These are phyloP conservation scores for Fraxinus anomala DNA, from an alignment of 257 asterid genomes.

Conservation along the genomic window DNA sequence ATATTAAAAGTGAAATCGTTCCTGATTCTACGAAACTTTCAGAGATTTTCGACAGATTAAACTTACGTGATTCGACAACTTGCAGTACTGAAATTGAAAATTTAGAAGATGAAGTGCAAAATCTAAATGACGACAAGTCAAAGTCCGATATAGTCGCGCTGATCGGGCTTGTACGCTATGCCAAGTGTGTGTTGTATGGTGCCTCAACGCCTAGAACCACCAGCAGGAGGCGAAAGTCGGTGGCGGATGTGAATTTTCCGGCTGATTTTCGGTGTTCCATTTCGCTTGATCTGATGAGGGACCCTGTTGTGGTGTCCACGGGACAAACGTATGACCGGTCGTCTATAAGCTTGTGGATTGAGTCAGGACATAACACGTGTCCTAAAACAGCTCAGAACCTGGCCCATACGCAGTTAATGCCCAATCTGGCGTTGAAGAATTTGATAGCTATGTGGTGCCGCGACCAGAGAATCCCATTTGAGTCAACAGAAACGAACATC, in stretches of 20 bases:
- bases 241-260: conserved; percentile 56
- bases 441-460: conserved; percentile 84
- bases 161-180: conserved; percentile 81
- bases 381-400: conserved; percentile 82
- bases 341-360: conserved; percentile 68
- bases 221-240: conserved; percentile 50
- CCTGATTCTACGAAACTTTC: conserved; percentile 58
- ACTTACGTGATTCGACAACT: conserved; percentile 52
- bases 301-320: conserved; percentile 87
- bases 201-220: conserved; percentile 60
- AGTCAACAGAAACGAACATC: conserved; percentile 45
- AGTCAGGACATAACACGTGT: conserved; percentile 84
- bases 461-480: conserved; percentile 73
- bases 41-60: conserved; percentile 54
- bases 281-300: conserved; percentile 73
- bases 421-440: conserved; percentile 66
- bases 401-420: conserved; percentile 59
- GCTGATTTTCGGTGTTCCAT: conserved; percentile 87
- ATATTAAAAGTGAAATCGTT: conserved; percentile 59
- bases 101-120: conserved; percentile 67
- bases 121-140: conserved; percentile 56
- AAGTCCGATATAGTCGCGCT: conserved; percentile 62
- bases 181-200: conserved; percentile 86
- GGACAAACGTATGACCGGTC: conserved; percentile 83
- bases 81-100: conserved; percentile 72